A percentile compares a stretch with the other conserved stretches of the same genome.
phyloP scores from a whole-genome alignment of 169 alveolate genomes.

The Theileria sp. region DNA sequence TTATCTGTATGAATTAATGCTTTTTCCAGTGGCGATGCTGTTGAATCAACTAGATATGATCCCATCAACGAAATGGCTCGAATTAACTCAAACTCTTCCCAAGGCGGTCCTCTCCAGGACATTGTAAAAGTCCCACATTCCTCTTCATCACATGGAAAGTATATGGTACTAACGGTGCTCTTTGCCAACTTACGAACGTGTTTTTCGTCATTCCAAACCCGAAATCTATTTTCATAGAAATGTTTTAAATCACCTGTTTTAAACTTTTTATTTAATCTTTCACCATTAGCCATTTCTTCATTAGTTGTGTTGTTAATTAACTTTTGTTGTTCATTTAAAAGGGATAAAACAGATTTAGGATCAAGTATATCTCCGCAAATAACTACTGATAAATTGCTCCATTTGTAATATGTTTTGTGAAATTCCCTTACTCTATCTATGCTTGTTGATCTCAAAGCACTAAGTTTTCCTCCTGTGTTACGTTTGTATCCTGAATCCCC shows the following conservation, averaged over 20 bases:
- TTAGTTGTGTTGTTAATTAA: slow-evolving; percentile 4
- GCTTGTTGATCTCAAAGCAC: slow-evolving; percentile 65
- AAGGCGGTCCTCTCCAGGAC: slow-evolving; percentile 76
- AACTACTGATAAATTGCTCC: slow-evolving; percentile 65
- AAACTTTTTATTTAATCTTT: background rate
- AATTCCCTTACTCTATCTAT: slow-evolving; percentile 64
- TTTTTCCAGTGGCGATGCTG: slow-evolving; percentile 71
- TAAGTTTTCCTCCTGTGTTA: slow-evolving; percentile 70
- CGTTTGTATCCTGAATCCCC: slow-evolving; percentile 66
- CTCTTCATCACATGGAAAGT: slow-evolving; percentile 71
- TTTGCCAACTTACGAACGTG: slow-evolving; percentile 43
- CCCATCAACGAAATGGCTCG: slow-evolving; percentile 69
- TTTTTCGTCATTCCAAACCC: slow-evolving; percentile 51
- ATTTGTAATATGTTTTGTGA: slow-evolving; percentile 63
- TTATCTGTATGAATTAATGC: slow-evolving; percentile 63
- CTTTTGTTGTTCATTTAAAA: slow-evolving; percentile 2
- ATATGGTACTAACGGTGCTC: slow-evolving; percentile 29
- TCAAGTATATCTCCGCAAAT: slow-evolving; percentile 67
- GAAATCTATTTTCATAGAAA: slow-evolving; percentile 4
- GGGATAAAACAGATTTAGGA: slow-evolving; percentile 26
- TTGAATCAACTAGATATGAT: slow-evolving; percentile 61
- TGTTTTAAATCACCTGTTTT: slow-evolving; percentile 21
- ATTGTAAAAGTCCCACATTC: slow-evolving; percentile 64
- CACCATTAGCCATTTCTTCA: background rate
- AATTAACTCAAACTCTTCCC: slow-evolving; percentile 59